Evolutionary conservation across 495 filamentous ascomycete genomes (phyloP).

Genomic region (Daldinia childiae): DNA sequence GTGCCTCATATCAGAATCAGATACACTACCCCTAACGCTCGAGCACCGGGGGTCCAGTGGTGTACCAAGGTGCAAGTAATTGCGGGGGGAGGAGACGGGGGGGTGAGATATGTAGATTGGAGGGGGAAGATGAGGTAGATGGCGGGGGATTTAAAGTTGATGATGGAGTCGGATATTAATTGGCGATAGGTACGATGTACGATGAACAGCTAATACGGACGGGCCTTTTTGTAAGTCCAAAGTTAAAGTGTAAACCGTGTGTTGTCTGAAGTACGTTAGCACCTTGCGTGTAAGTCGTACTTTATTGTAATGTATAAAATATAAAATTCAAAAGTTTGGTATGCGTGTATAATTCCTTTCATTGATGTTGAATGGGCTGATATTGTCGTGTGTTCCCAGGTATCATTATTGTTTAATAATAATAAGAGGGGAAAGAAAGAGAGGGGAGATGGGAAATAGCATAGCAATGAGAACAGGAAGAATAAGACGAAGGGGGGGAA

Average conservation of each 20-base stretch:
- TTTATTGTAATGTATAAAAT: background rate
- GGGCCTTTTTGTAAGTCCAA: background rate
- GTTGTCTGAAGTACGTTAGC: constrained; percentile 14
- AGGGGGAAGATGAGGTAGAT: background rate
- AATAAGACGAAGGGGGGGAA: constrained; percentile 4
- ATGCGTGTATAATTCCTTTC: background rate
- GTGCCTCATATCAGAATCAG: constrained; percentile 27
- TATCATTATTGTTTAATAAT: constrained; percentile 4
- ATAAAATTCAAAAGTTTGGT: background rate
- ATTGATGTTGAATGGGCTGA: constrained; percentile 17
- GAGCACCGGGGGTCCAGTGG: constrained; percentile 4
- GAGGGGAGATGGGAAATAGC: background rate
- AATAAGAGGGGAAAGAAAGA: constrained; percentile 8
- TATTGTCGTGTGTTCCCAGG: background rate
- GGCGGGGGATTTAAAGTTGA: constrained; percentile 6
- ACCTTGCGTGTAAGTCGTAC: constrained; percentile 15
- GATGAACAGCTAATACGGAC: constrained; percentile 1
- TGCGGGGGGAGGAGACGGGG: constrained; percentile 5
- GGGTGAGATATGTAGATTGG: too few relatives aligned
- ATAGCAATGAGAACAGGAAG: constrained; percentile 1
- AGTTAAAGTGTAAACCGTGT: constrained; percentile 13
- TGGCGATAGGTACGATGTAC: constrained; percentile 9
- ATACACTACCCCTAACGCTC: background rate
- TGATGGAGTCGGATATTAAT: constrained; percentile 11
- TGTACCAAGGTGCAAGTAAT: constrained; percentile 6